Percentiles rank a stretch among this genome's conserved stretches.
These are phyloP conservation scores for Coniochaeta hoffmannii DNA, from an alignment of 2,329 filamentous ascomycete species.

Conservation along the genomic window DNA sequence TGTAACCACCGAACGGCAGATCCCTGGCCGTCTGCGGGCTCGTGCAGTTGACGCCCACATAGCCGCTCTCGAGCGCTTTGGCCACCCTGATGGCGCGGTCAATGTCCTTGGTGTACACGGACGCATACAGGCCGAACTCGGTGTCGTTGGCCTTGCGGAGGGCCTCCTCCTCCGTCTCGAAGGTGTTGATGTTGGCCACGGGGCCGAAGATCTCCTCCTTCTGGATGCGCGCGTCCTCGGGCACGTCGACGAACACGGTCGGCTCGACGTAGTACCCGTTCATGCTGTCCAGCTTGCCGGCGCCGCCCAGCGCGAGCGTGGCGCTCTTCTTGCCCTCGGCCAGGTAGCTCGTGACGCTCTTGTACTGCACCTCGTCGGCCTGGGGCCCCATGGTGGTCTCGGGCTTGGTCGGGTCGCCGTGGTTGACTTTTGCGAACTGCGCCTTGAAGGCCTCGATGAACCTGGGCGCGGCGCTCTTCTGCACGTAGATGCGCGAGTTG, in stretches of 20 bases:
- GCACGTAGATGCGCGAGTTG: conserved; percentile 50
- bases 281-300: conserved; percentile 17
- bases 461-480: conserved; percentile 38
- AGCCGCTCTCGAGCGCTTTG: conserved; percentile 50
- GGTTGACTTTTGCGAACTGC: conserved; percentile 31
- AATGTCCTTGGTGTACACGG: conserved; percentile 47
- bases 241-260: conserved; percentile 35
- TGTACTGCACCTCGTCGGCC: conserved; percentile 42
- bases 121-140: conserved; percentile 47
- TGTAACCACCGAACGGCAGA: conserved; percentile 34
- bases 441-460: conserved; percentile 54
- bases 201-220: conserved; percentile 59
- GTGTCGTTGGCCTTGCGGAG: conserved; percentile 47
- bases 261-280: conserved; percentile 35
- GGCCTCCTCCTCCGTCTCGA: conserved; percentile 49
- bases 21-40: conserved; percentile 28
- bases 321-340: conserved; percentile 33
- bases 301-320: conserved; percentile 22
- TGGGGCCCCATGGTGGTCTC: conserved; percentile 35
- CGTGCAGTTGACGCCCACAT: conserved; percentile 49
- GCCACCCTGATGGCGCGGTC: conserved; percentile 34
- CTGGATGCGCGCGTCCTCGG: conserved; percentile 38
- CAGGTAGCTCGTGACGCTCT: conserved; percentile 36
- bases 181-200: conserved; percentile 50
- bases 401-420: conserved; percentile 26